These are phyloP conservation scores for Zygotorulaspora mrakii DNA, from an alignment of 1,139 yeast genomes.

Conservation along the genomic window DNA sequence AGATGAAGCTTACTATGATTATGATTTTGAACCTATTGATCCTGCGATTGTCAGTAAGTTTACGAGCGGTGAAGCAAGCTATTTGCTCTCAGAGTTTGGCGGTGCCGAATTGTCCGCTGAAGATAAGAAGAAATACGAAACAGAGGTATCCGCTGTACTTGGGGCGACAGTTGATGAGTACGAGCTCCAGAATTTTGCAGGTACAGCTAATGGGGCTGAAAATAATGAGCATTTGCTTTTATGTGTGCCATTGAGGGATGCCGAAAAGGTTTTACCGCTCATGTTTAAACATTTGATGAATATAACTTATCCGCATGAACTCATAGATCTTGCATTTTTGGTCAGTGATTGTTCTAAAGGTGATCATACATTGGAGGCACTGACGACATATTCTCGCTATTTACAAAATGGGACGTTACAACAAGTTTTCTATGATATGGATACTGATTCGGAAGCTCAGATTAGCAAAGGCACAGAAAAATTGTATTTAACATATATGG, in stretches of 20 bases:
- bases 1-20: slow-evolving; percentile 37
- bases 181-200: slow-evolving; percentile 58
- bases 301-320: slow-evolving; percentile 74
- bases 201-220: slow-evolving; percentile 50
- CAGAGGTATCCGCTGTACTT: slow-evolving; percentile 28
- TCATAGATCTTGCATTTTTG: slow-evolving; percentile 79
- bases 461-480: slow-evolving; percentile 54
- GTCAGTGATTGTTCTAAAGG: slow-evolving; percentile 79
- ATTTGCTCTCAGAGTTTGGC: slow-evolving; percentile 36
- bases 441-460: slow-evolving; percentile 51
- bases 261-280: slow-evolving; percentile 73
- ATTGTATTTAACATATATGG: slow-evolving; percentile 67
- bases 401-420: slow-evolving; percentile 68
- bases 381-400: slow-evolving; percentile 61
- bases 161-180: slow-evolving; percentile 52
- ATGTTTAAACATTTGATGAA: slow-evolving; percentile 84
- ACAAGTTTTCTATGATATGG: slow-evolving; percentile 49
- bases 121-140: slow-evolving; percentile 26
- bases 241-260: slow-evolving; percentile 77
- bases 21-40: slow-evolving; percentile 37
- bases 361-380: slow-evolving; percentile 67
- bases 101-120: slow-evolving; percentile 26
- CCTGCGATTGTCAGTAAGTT: slow-evolving; percentile 33
- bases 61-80: slow-evolving; percentile 39
- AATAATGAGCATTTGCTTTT: slow-evolving; percentile 65